phyloP scores from a whole-genome alignment of 1,284 basidiomycete genomes.

The Leucoagaricus sp. region DNA sequence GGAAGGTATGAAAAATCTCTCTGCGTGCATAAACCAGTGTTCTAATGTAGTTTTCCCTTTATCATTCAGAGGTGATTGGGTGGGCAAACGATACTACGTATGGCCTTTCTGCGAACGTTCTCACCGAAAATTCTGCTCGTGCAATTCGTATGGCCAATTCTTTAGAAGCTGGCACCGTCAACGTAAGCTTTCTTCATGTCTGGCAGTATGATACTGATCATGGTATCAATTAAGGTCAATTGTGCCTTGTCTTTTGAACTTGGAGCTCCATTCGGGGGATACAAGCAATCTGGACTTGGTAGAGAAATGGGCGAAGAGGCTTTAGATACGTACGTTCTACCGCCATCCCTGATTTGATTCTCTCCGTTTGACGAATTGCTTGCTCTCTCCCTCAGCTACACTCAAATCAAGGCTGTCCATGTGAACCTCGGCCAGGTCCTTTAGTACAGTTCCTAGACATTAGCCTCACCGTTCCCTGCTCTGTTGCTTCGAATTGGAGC shows the following conservation, averaged over 20 bases:
- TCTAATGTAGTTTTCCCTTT: not conserved
- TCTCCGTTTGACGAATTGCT: too few relatives aligned
- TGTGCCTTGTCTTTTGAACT: conserved; percentile 64
- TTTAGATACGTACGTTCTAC: conserved; percentile 54
- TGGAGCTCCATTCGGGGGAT: conserved; percentile 82
- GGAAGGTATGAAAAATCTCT: conserved; percentile 25
- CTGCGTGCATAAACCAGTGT: not conserved
- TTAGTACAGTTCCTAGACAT: too few relatives aligned
- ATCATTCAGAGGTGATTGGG: conserved; percentile 61
- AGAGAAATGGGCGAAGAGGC: conserved; percentile 86
- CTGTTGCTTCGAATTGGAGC: too few relatives aligned
- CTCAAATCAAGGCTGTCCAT: too few relatives aligned
- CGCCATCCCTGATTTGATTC: too few relatives aligned
- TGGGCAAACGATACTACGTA: conserved; percentile 83
- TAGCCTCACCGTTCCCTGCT: too few relatives aligned
- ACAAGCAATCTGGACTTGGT: conserved; percentile 82
- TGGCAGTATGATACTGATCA: conserved; percentile 13
- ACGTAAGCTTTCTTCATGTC: conserved; percentile 37
- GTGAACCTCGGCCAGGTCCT: too few relatives aligned
- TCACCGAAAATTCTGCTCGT: conserved; percentile 74
- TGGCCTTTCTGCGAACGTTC: conserved; percentile 84
- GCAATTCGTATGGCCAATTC: conserved; percentile 73
- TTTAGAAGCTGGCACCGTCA: conserved; percentile 81
- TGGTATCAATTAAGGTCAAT: conserved; percentile 57
- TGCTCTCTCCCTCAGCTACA: too few relatives aligned